Evolutionary conservation across 2,329 filamentous ascomycete genomes (phyloP), one percentile per base, ranked within the genome.

Genomic region (Blastomyces silverae): DNA sequence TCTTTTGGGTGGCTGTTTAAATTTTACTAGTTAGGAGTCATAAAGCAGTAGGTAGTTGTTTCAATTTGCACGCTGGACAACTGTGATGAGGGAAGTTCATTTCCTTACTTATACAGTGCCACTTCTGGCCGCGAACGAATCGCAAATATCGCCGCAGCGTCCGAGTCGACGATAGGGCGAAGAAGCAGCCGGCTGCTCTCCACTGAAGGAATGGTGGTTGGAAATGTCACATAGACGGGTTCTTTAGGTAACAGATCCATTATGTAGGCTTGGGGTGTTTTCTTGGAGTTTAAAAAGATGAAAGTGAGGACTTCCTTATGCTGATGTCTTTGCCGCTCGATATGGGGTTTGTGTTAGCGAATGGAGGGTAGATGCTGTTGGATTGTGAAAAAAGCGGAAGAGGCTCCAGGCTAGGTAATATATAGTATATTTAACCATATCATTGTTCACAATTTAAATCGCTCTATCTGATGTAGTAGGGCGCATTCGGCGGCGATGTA

Each of bases 41-140:
- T 34, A 56, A 10, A 31, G 13, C 34, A 7, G 34, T 10, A 37
- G 25, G 25, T 10, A 20, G 25, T 55, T 31, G 13, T 39, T 11
- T 15, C 46, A 34, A 20, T 20, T 28, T 15, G 4, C 22, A 25
- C 17, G 3, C 5, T 22, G 34, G 20, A 25, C 5, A 44, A n/a
- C 4, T 5, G 1, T 5, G 25, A 50, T 37, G 25, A 34, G 42
- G 42, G 7, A 44, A 17, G 6, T 13, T 20, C n/a, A 28, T 48
- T 25, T 64, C 3, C 66, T 44, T 37, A 72, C 71, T 72, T 72
- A n/a, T 64, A 66, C 31, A 62, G 64, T 15, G 71, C 70, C 2
- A 72, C 70, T 65, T 73, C 70, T 20, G 70, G 70, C 7, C 64
- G 62, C 10, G 67, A 67, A 10, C 71, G 71, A 62, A 73, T 67